A percentile compares a stretch with the other conserved stretches of the same genome.
phyloP scores from a whole-genome alignment of 176 grass and related monocot species.

The Thalia dealbata region DNA sequence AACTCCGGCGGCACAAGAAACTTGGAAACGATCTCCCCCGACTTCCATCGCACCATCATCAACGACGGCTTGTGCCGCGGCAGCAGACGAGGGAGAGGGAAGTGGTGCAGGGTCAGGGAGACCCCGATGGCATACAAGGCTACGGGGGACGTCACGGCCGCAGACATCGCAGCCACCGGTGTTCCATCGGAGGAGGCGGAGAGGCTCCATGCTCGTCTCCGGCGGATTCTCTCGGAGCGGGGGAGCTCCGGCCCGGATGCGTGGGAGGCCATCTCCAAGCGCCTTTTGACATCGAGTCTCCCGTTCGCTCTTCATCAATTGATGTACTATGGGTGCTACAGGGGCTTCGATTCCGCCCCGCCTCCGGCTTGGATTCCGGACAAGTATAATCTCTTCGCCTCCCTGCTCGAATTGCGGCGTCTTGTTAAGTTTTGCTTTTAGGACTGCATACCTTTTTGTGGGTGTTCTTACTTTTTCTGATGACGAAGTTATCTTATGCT shows the following conservation, averaged over 20 bases:
- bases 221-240: slow-evolving; percentile 20
- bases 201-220: slow-evolving; percentile 29
- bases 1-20: too few species aligned
- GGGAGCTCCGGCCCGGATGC: slow-evolving; percentile 25
- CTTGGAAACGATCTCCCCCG: too few species aligned
- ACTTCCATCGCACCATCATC: too few species aligned
- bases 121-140: slow-evolving; percentile 33
- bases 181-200: slow-evolving; percentile 30
- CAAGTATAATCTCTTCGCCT: slow-evolving; percentile 22
- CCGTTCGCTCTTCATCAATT: slow-evolving; percentile 81
- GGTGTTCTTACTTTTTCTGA: neutral
- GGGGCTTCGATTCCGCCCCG: slow-evolving; percentile 36
- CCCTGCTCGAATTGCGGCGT: neutral
- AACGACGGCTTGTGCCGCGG: too few species aligned
- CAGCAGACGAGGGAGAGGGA: neutral
- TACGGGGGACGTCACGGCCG: slow-evolving; percentile 41
- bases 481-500: neutral
- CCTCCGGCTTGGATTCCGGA: slow-evolving; percentile 76
- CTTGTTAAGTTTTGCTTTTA: neutral
- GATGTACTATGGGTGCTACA: slow-evolving; percentile 90
- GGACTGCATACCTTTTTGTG: neutral
- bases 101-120: too few species aligned
- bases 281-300: slow-evolving; percentile 32
- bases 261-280: slow-evolving; percentile 51
- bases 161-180: slow-evolving; percentile 48